A percentile compares a stretch with the other conserved stretches of the same genome.
These are phyloP conservation scores for Collybiopsis confluens DNA, from an alignment of 768 basidiomycete species.

Conservation along the genomic window DNA sequence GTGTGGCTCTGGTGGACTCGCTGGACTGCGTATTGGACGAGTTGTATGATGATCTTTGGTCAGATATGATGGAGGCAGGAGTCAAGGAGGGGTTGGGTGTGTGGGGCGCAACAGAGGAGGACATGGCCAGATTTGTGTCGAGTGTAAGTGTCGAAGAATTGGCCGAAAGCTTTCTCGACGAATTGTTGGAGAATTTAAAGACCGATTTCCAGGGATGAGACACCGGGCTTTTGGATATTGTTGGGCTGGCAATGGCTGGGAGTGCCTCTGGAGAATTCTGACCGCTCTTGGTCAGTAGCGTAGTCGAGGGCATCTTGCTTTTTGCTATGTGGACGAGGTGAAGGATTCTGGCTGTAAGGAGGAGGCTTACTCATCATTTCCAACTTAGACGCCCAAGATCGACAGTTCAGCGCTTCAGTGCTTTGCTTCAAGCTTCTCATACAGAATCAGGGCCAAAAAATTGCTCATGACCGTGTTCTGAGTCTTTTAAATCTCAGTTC, in stretches of 20 bases:
- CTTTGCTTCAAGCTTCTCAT: no score
- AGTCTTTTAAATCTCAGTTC: no score
- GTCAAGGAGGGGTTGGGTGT: slow-evolving; percentile 47
- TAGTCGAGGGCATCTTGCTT: not conserved
- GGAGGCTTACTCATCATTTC: no score
- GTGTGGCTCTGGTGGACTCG: slow-evolving; percentile 50
- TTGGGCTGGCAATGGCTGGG: not conserved
- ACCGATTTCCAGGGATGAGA: slow-evolving; percentile 64
- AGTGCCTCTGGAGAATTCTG: not conserved
- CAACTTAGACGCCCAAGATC: no score
- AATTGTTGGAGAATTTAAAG: slow-evolving; percentile 58
- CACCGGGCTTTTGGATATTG: not conserved
- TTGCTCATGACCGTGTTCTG: no score
- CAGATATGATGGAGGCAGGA: slow-evolving; percentile 51
- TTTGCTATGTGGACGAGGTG: no score
- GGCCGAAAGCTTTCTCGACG: slow-evolving; percentile 53
- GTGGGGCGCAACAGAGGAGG: slow-evolving; percentile 32
- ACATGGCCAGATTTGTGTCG: slow-evolving; percentile 41
- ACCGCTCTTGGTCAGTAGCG: not conserved
- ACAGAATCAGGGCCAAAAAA: no score
- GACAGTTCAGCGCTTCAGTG: no score
- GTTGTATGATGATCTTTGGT: slow-evolving; percentile 72
- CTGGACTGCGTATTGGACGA: slow-evolving; percentile 75
- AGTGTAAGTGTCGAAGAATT: slow-evolving; percentile 43
- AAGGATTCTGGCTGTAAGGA: no score